phyloP scores from a whole-genome alignment of 805 yeast genomes.

The Lipomyces kockii region DNA sequence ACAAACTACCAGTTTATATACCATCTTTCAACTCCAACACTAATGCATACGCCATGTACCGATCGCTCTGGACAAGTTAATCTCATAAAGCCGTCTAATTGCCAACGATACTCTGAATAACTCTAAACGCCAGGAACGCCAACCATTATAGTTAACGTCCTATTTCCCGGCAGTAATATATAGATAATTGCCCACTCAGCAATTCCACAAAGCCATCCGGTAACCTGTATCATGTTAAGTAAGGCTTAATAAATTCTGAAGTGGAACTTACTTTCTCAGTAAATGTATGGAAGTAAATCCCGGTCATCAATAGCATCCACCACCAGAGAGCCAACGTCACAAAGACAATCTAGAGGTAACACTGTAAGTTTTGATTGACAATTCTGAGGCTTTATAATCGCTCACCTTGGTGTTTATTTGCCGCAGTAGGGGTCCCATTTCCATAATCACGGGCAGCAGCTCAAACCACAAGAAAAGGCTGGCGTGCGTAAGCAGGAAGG shows the following conservation, averaged over 20 bases:
- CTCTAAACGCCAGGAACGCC: constrained; percentile 31
- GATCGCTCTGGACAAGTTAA: neutral
- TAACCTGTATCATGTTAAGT: constrained; percentile 15
- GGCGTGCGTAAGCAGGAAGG: constrained; percentile 73
- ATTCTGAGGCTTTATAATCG: neutral
- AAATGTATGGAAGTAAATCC: constrained; percentile 81
- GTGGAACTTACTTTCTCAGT: constrained; percentile 56
- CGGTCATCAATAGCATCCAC: constrained; percentile 86
- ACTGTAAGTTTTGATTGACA: neutral
- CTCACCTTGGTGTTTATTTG: constrained; percentile 34
- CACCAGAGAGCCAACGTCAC: constrained; percentile 63
- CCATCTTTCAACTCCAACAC: neutral
- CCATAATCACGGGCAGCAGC: constrained; percentile 48
- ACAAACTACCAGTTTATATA: too few relatives aligned
- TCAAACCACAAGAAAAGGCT: constrained; percentile 71
- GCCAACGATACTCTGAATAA: too few relatives aligned
- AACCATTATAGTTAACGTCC: constrained; percentile 12
- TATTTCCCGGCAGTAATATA: constrained; percentile 18
- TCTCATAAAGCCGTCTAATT: neutral
- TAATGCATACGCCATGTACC: neutral
- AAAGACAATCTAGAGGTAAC: constrained; percentile 40
- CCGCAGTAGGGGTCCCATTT: constrained; percentile 38
- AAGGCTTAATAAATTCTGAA: neutral
- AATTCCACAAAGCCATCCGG: constrained; percentile 35
- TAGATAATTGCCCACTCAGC: constrained; percentile 33